phyloP scores from a whole-genome alignment of 2,329 filamentous ascomycete genomes.

The Pseudogymnoascus sp. region DNA sequence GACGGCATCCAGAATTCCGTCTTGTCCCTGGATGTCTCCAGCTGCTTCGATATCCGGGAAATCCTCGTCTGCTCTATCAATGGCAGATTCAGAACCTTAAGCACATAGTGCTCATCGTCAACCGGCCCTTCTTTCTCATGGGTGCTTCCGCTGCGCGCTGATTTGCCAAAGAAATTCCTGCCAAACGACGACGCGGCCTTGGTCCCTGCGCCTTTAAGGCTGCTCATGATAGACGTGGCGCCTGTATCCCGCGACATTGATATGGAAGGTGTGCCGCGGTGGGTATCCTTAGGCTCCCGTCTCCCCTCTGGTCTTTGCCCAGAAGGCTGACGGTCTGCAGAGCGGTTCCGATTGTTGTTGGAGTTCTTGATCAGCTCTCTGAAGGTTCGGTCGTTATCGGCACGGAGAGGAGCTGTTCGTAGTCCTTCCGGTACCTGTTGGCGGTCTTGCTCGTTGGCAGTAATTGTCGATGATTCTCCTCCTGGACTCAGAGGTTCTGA shows the following conservation, averaged over 20 bases:
- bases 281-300: slow-evolving; percentile 30
- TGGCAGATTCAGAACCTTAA: slow-evolving; percentile 79
- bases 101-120: slow-evolving; percentile 76
- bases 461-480: slow-evolving; percentile 17
- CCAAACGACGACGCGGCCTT: slow-evolving; percentile 75
- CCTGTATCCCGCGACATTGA: slow-evolving; percentile 52
- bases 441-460: slow-evolving; percentile 27
- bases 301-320: slow-evolving; percentile 33
- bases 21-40: slow-evolving; percentile 86
- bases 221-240: slow-evolving; percentile 61
- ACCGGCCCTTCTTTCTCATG: slow-evolving; percentile 59
- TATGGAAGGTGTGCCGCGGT: slow-evolving; percentile 38
- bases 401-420: slow-evolving; percentile 51
- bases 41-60: slow-evolving; percentile 81
- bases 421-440: slow-evolving; percentile 26
- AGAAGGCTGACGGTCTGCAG: slow-evolving; percentile 56
- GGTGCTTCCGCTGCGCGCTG: slow-evolving; percentile 62
- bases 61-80: slow-evolving; percentile 83
- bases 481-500: slow-evolving; percentile 21
- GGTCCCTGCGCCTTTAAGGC: slow-evolving; percentile 63
- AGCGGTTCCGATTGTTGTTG: slow-evolving; percentile 54
- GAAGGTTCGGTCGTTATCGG: slow-evolving; percentile 57
- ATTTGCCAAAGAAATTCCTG: slow-evolving; percentile 76
- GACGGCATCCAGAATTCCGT: slow-evolving; percentile 99
- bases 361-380: slow-evolving; percentile 59